Conservation (phyloP, 495 filamentous ascomycete genomes). For the Lasiosphaeria ovina region DNA sequence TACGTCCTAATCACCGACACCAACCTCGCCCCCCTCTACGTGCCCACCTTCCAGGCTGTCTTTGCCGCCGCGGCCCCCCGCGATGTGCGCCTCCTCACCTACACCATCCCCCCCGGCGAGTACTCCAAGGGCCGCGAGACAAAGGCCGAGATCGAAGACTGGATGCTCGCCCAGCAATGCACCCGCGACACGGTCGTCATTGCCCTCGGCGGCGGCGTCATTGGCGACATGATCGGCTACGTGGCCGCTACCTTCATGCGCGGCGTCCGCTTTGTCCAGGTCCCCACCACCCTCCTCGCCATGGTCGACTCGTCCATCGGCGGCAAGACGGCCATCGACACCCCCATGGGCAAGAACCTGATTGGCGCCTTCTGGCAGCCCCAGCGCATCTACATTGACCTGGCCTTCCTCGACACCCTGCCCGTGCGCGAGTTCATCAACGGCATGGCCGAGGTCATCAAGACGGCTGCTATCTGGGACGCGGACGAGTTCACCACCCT, state of each 20-base stretch:
- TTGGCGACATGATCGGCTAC: conserved; percentile 96
- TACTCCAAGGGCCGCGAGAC: conserved; percentile 88
- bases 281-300: conserved; percentile 88
- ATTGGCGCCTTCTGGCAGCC: conserved; percentile 98
- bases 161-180: conserved; percentile 90
- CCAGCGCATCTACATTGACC: conserved; percentile 86
- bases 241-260: conserved; percentile 98
- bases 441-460: conserved; percentile 97
- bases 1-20: conserved; percentile 97
- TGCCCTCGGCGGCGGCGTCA: conserved; percentile 94
- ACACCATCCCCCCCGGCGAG: conserved; percentile 87
- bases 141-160: conserved; percentile 94
- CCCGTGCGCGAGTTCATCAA: conserved; percentile 95
- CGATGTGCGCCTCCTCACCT: conserved; percentile 73
- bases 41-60: conserved; percentile 66
- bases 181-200: conserved; percentile 93
- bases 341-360: conserved; percentile 93
- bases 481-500: conserved; percentile 82
- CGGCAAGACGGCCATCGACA: conserved; percentile 97
- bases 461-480: conserved; percentile 96
- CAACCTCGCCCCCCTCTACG: conserved; percentile 80
- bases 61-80: conserved; percentile 60
- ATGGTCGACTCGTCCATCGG: conserved; percentile 99
- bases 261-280: conserved; percentile 92
- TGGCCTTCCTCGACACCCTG: conserved; percentile 87